Conservation (phyloP, 129 eudicot species). For the Calendula officinalis region DNA sequence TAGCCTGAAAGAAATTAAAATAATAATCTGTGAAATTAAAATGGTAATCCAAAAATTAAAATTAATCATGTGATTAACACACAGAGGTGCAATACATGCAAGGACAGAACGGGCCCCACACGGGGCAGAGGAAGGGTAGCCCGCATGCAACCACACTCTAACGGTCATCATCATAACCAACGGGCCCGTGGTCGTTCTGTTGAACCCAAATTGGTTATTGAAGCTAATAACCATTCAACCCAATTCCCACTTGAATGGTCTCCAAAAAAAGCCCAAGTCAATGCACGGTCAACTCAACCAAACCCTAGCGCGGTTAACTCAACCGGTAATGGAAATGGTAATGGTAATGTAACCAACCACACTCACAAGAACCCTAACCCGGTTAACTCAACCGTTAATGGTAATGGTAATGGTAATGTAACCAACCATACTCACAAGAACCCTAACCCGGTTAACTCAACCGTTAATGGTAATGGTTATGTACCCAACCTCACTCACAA, state of each 20-base stretch:
- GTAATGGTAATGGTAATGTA: constrained; percentile 20
- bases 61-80: neutral
- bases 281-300: too few species aligned
- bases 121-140: constrained; percentile 45
- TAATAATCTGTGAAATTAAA: neutral
- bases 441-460: too few species aligned
- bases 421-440: constrained; percentile 2
- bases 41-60: neutral
- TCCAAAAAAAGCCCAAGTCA: too few species aligned
- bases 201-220: constrained; percentile 27
- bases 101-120: constrained; percentile 22
- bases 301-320: too few species aligned
- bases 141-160: neutral
- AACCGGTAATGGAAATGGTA: constrained; percentile 16
- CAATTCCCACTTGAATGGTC: constrained; percentile 20
- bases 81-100: constrained; percentile 20
- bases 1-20: neutral
- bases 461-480: constrained; percentile 29
- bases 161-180: constrained; percentile 14
- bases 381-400: constrained; percentile 14
- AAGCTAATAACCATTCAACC: constrained; percentile 23
- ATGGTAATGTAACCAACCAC: constrained; percentile 23
- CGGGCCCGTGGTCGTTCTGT: constrained; percentile 21
- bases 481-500: constrained; percentile 16
- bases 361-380: constrained; percentile 16